These are phyloP conservation scores for Bruguiera gymnorhiza DNA, from an alignment of 345 rosid species.

Conservation along the genomic window DNA sequence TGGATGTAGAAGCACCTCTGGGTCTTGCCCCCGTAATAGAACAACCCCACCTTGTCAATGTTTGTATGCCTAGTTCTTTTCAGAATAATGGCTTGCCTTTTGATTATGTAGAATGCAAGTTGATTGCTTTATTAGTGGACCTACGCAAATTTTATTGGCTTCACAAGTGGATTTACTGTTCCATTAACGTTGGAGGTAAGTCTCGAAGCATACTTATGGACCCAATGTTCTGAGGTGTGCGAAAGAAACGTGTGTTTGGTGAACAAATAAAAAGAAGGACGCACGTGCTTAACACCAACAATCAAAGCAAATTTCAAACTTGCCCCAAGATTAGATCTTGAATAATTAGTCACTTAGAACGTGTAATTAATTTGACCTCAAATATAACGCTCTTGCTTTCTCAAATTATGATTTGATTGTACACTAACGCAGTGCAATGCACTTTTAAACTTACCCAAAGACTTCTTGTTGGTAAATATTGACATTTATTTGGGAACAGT, in stretches of 20 bases:
- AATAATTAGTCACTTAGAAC: neutral
- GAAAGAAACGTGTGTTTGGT: neutral
- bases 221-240: neutral
- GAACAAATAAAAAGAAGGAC: neutral
- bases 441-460: too few relatives aligned
- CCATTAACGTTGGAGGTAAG: neutral
- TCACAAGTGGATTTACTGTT: slow-evolving; percentile 5
- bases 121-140: slow-evolving; percentile 6
- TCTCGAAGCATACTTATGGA: too few relatives aligned
- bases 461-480: too few relatives aligned
- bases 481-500: too few relatives aligned
- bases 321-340: neutral
- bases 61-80: neutral
- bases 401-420: neutral
- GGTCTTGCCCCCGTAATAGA: slow-evolving; percentile 19
- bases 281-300: neutral
- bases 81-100: neutral
- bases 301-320: neutral
- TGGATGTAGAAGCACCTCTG: neutral
- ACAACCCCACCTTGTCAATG: slow-evolving; percentile 7
- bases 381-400: neutral
- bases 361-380: slow-evolving; percentile 1
- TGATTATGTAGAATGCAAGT: neutral
- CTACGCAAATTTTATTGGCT: neutral
- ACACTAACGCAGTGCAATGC: too few relatives aligned